These are phyloP conservation scores for Hyaloperonospora brassicae DNA, from an alignment of 352 stramenopile species.

Conservation along the genomic window DNA sequence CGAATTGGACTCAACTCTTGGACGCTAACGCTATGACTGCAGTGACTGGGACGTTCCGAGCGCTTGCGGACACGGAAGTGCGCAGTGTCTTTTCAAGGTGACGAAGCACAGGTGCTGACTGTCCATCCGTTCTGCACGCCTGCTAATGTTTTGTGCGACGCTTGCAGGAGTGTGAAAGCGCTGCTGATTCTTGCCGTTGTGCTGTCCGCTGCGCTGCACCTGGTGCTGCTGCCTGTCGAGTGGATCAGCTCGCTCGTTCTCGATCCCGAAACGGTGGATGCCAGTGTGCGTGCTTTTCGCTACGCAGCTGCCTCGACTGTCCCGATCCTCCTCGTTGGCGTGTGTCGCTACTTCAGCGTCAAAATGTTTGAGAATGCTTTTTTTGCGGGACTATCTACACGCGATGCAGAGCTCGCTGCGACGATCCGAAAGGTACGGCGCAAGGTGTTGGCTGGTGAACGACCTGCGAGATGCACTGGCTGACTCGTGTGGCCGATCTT, in stretches of 20 bases:
- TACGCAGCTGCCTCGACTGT: constrained; percentile 41
- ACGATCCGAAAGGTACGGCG: constrained; percentile 33
- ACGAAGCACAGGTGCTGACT: constrained; percentile 2
- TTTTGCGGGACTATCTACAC: constrained; percentile 46
- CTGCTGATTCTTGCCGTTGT: constrained; percentile 47
- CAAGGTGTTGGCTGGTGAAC: not conserved
- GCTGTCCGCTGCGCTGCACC: constrained; percentile 40
- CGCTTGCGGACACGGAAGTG: constrained; percentile 34
- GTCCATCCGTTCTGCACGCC: constrained; percentile 6
- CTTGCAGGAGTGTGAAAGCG: constrained; percentile 36
- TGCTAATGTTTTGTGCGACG: constrained; percentile 1
- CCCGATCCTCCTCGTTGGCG: constrained; percentile 46
- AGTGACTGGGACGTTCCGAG: constrained; percentile 30
- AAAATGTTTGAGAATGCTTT: constrained; percentile 63
- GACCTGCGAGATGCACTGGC: not conserved
- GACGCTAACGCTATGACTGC: not conserved
- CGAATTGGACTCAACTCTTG: no score
- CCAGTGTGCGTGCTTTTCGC: constrained; percentile 43
- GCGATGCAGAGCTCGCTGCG: constrained; percentile 32
- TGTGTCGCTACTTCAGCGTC: constrained; percentile 51
- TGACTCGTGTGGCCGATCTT: not conserved
- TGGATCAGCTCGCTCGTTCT: constrained; percentile 44
- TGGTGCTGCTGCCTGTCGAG: constrained; percentile 50
- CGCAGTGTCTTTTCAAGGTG: constrained; percentile 45
- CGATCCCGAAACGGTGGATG: constrained; percentile 32